Conservation (phyloP, 768 basidiomycete genomes). For the Crepidotus variabilis region DNA sequence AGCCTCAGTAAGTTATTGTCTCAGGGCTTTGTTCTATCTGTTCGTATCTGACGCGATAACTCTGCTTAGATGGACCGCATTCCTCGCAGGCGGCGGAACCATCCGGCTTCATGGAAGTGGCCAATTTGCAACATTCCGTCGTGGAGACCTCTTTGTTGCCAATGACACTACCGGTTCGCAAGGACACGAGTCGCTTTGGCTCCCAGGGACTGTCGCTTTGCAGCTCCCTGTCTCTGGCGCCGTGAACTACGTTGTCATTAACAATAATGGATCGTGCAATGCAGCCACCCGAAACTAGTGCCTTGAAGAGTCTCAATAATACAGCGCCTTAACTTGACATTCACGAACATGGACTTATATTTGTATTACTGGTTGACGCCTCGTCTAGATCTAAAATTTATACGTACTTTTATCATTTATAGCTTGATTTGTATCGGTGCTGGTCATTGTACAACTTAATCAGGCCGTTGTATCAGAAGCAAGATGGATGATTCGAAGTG, state of each 20-base stretch:
- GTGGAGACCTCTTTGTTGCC: conserved; percentile 1
- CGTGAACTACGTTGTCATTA: conserved; percentile 1
- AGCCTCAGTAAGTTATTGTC: not conserved
- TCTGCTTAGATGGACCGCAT: conserved; percentile 2
- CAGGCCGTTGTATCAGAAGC: too few relatives aligned
- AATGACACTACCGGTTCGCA: conserved; percentile 2
- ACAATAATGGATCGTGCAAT: not conserved
- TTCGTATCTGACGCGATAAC: not conserved
- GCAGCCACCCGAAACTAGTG: not conserved
- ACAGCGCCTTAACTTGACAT: too few relatives aligned
- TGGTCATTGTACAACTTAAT: too few relatives aligned
- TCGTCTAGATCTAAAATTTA: too few relatives aligned
- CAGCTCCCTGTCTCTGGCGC: conserved; percentile 4
- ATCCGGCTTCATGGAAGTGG: not conserved
- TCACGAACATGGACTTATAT: too few relatives aligned
- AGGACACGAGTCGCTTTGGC: conserved; percentile 7
- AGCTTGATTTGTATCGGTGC: too few relatives aligned
- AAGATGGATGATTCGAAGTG: too few relatives aligned
- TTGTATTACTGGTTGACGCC: not conserved
- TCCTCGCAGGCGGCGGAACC: conserved; percentile 4
- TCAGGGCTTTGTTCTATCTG: not conserved
- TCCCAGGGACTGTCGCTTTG: conserved; percentile 6
- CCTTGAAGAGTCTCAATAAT: not conserved
- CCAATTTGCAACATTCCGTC: not conserved
- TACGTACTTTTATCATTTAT: too few relatives aligned